These are phyloP conservation scores for Venturia aucupariae DNA, from an alignment of 2,329 filamentous ascomycete species.

Conservation along the genomic window DNA sequence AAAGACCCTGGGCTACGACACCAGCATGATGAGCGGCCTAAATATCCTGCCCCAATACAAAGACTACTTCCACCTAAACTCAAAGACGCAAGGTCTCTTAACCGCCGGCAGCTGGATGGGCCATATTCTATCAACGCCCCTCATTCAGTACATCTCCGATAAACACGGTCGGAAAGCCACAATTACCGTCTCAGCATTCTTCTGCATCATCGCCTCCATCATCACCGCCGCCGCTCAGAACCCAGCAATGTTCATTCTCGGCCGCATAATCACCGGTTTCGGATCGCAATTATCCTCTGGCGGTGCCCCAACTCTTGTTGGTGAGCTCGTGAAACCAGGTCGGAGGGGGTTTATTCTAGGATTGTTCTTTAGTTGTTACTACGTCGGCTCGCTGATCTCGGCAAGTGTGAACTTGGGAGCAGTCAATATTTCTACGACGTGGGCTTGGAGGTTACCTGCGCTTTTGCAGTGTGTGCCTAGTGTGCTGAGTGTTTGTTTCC, in stretches of 20 bases:
- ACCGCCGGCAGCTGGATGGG: conserved; percentile 37
- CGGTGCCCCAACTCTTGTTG: conserved; percentile 40
- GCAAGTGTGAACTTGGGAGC: conserved; percentile 40
- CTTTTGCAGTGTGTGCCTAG: conserved; percentile 35
- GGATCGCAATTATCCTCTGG: conserved; percentile 36
- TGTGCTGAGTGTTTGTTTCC: conserved; percentile 31
- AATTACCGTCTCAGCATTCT: conserved; percentile 22
- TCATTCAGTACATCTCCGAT: conserved; percentile 36
- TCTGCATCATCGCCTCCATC: conserved; percentile 38
- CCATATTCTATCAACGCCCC: conserved; percentile 34
- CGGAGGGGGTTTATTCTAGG: conserved; percentile 38
- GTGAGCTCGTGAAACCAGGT: conserved; percentile 38
- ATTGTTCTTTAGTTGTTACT: conserved; percentile 28
- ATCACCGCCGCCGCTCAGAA: conserved; percentile 42
- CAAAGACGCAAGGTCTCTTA: conserved; percentile 40
- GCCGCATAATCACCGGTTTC: conserved; percentile 40
- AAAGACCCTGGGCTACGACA: conserved; percentile 29
- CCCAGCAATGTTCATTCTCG: conserved; percentile 43
- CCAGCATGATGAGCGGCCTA: conserved; percentile 47
- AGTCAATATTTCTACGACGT: conserved; percentile 34
- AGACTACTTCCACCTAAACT: conserved; percentile 45
- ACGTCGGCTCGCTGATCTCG: conserved; percentile 31
- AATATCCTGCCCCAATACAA: conserved; percentile 49
- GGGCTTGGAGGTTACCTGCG: conserved; percentile 39
- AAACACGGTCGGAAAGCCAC: conserved; percentile 34